These are phyloP conservation scores for Moelleriella libera DNA, from an alignment of 2,329 filamentous ascomycete genomes.

Conservation along the genomic window DNA sequence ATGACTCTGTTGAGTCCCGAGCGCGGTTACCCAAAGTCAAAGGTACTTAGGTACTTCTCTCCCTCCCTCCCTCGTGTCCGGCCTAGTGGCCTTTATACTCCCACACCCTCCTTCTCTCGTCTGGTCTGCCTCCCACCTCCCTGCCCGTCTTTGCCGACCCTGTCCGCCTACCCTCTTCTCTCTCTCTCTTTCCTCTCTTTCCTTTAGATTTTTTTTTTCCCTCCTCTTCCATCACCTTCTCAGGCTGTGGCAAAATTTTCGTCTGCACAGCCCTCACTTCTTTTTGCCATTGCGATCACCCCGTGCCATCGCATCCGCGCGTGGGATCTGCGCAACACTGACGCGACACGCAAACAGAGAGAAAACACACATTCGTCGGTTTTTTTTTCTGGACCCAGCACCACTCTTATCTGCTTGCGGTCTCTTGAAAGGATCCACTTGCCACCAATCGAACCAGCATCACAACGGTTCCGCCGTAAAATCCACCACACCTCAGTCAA, in stretches of 20 bases:
- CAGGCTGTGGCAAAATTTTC: background rate
- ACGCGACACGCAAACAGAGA: conserved; percentile 7
- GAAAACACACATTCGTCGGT: conserved; percentile 3
- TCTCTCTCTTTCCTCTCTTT: conserved; percentile 9
- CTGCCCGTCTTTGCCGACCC: conserved; percentile 7
- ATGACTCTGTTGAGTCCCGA: background rate
- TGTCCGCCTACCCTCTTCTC: conserved; percentile 4
- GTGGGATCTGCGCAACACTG: background rate
- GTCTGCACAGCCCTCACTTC: background rate
- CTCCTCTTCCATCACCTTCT: conserved; percentile 8
- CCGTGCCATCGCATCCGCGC: too few relatives aligned
- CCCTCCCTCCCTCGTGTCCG: conserved; percentile 5
- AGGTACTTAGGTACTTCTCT: conserved; percentile 1
- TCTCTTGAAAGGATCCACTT: conserved; percentile 10
- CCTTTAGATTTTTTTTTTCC: conserved; percentile 11
- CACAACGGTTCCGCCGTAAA: conserved; percentile 9
- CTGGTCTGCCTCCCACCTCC: conserved; percentile 3
- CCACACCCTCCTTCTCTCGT: conserved; percentile 6
- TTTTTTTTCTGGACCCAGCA: conserved; percentile 10
- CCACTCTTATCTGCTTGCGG: conserved; percentile 12
- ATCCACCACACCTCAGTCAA: conserved; percentile 6
- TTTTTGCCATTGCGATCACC: conserved; percentile 4
- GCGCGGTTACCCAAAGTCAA: conserved; percentile 2
- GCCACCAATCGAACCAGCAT: conserved; percentile 10
- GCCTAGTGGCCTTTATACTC: conserved; percentile 7